Evolutionary conservation across 225 moss, liverwort and hornwort species (phyloP).

Genomic region (Marchantia paleacea): DNA sequence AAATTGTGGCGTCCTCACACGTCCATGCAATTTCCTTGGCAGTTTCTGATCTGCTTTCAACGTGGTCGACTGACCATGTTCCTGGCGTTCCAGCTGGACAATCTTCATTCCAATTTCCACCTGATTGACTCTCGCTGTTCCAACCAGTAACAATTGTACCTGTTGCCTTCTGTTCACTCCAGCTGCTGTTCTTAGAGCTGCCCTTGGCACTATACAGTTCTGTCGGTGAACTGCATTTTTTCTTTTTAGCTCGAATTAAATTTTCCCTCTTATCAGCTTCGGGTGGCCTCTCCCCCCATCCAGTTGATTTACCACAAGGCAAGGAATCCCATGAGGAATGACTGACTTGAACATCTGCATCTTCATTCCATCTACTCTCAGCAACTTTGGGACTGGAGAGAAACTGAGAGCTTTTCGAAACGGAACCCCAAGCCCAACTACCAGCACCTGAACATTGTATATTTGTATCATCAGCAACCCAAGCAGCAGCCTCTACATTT

Average conservation of each 20-base stretch:
- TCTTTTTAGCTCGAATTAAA: not conserved
- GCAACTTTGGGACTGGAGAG: not conserved
- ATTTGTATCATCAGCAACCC: not conserved
- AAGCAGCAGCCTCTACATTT: not conserved
- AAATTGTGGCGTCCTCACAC: not conserved
- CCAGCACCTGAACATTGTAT: not conserved
- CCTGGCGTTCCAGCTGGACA: not conserved
- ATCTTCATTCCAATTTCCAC: not conserved
- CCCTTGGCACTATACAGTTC: not conserved
- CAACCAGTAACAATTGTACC: not conserved
- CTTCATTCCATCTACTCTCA: constrained; percentile 1
- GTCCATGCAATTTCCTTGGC: not conserved
- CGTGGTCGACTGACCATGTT: not conserved
- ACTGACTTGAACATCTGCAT: not conserved
- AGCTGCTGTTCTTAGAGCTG: not conserved
- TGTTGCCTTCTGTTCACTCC: not conserved
- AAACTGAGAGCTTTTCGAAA: not conserved
- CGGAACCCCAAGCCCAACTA: constrained; percentile 7
- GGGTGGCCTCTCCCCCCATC: constrained; percentile 1
- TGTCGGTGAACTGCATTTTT: not conserved
- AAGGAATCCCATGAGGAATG: not conserved
- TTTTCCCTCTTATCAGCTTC: not conserved
- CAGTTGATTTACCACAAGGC: not conserved
- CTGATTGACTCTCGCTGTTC: not conserved
- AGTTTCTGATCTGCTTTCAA: not conserved